Evolutionary conservation across 2,329 filamentous ascomycete genomes (phyloP), one percentile per base, ranked within the genome.

Genomic region (Leptographium flavum): DNA sequence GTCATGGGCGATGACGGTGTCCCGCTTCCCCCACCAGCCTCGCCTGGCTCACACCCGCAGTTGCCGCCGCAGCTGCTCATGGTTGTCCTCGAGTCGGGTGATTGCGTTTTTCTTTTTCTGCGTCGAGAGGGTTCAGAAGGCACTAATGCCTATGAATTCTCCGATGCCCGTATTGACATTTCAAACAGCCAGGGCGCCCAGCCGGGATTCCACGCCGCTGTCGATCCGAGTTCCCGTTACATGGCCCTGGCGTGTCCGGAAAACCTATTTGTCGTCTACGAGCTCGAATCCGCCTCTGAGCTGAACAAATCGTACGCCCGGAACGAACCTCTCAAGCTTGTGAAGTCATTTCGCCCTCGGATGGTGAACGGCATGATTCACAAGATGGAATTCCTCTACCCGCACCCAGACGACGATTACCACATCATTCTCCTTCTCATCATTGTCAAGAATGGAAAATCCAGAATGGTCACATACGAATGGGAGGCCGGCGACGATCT

Each of bases 311-410:
- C 64, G 57, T 81, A 70, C 55, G 57, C 55, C 15, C 52, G 55
- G 32, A 56, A 58, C 28, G 60, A 64, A n/a, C 56, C 63, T 50
- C 60, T 84, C 47, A 60, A 68, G 10, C 83, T 82, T 2, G 71
- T 94, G 46, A 69, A 69, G 48, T 60, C 58, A 1, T 59, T 54
- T 33, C 56, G 62, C 17, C 56, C 66, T 17, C 66, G 70, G 10
- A 52, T 60, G 10, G 66, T 87, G 8, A 73, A 79, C 8, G 87
- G 85, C 1, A 69, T 80, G n/a, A 85, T 96, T 45, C 70, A 90
- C 54, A 83, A 86, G 53, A 80, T 95, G 69, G 83, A 87, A 21
- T 98, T 96, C 52, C 69, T 98, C 3, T 77, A 83, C 48, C 84
- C 87, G 8, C 70, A 71, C 10, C 62, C 72, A 1, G 71, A 76